Base-by-base conservation (phyloP, 495 filamentous ascomycete species). In the Friedmanniomyces endolithicus region DNA sequence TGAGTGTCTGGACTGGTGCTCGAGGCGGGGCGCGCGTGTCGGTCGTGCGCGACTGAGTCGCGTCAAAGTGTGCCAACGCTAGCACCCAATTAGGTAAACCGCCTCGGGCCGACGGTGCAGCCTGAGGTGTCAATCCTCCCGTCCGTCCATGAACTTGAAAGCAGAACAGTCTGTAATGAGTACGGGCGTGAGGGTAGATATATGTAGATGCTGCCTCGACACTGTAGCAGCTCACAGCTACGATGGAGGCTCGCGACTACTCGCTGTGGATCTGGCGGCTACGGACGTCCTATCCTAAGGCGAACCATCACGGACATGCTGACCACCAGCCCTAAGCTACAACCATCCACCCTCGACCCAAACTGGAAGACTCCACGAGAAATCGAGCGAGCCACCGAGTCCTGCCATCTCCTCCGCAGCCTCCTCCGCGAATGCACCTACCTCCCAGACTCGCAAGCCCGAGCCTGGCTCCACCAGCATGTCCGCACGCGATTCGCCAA, bases 401-500 rank as follows among this genome's bases (percentile, higher is more conserved):
- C 58, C 37, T 37, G 63, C 27, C 80, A 85, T 64, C 70, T 92
- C 29, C 80, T 85, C 59, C 82, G 92, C 31, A 79, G 83, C 34
- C 75, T 94, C 7, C 81, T 96, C 45, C 87, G 90, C 58, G 84
- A 95, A 73, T 78, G 81, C 23, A 81, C 84, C 54, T 94, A 95
- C 65, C 81, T 98, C 23, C 88, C 88, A 12, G 85, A 89, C 65
- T 70, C 80, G 2, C 64, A 78, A 48, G 84, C 85, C 25, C 81
- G 83, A 39, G 61, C 63, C 22, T 84, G 78, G 64, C 69, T 86
- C 60, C 72, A 73, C 56, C 58, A 72, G 17, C 71, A 83, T 58
- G 74, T 88, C 56, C 59, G 79, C 40, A 22, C 61, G 19, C 78
- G 83, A 47, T 96, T 77, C 61, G 74, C 74, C 27, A 63, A 63